phyloP scores from a whole-genome alignment of 1,139 yeast genomes.

The Kodamaea anthophila region DNA sequence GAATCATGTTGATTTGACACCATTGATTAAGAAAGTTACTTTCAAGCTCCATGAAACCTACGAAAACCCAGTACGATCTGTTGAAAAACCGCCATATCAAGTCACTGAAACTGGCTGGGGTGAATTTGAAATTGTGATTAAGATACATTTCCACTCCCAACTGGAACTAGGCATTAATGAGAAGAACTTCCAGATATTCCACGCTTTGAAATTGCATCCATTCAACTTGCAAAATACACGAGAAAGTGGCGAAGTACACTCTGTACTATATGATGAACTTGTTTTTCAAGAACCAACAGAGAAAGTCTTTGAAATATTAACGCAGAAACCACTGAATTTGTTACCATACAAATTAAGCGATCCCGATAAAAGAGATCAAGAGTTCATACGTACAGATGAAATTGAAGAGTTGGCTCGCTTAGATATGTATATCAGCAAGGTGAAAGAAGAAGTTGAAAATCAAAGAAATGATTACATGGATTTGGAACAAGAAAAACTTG shows the following conservation, averaged over 20 bases:
- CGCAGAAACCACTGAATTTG: constrained; percentile 67
- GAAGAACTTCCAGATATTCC: constrained; percentile 80
- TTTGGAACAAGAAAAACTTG: constrained; percentile 44
- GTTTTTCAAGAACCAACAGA: constrained; percentile 97
- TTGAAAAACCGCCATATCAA: constrained; percentile 89
- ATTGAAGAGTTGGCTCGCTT: constrained; percentile 73
- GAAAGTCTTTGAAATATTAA: constrained; percentile 69
- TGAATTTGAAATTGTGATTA: constrained; percentile 87
- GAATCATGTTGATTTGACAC: constrained; percentile 69
- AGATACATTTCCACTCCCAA: constrained; percentile 78
- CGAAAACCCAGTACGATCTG: constrained; percentile 72
- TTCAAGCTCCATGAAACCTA: constrained; percentile 95
- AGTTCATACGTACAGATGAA: constrained; percentile 47
- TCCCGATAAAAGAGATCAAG: constrained; percentile 37
- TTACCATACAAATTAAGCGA: constrained; percentile 55
- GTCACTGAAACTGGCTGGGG: constrained; percentile 99
- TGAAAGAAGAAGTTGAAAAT: constrained; percentile 51
- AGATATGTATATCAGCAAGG: constrained; percentile 58
- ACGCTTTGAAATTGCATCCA: constrained; percentile 88
- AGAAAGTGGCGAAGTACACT: constrained; percentile 48
- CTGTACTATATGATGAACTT: constrained; percentile 79
- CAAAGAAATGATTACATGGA: constrained; percentile 47
- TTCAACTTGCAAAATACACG: constrained; percentile 48
- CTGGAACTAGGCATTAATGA: constrained; percentile 64
- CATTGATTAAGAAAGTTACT: constrained; percentile 82